Conservation (phyloP, 352 stramenopile species). For the Phytophthora cajani region DNA sequence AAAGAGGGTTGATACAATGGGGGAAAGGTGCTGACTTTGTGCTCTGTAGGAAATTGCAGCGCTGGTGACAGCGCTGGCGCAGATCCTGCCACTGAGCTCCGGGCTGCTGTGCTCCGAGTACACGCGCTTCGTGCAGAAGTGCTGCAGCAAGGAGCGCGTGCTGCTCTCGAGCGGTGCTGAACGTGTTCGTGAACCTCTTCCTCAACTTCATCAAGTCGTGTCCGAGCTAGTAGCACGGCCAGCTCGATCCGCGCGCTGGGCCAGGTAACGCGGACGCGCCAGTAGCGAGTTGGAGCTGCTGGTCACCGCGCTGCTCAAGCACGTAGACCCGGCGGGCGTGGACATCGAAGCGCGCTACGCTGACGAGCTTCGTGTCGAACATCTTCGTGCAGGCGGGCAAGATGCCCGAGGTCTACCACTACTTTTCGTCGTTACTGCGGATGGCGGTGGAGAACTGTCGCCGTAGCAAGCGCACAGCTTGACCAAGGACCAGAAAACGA, state of each 20-base stretch:
- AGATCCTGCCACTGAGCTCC: conserved; percentile 72
- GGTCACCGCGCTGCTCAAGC: conserved; percentile 54
- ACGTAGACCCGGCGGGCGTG: conserved; percentile 55
- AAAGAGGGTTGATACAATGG: no score
- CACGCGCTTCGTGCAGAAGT: conserved; percentile 81
- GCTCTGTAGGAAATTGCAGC: conserved; percentile 57
- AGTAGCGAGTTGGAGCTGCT: no score
- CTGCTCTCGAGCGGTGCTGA: conserved; percentile 64
- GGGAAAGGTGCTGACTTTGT: background rate
- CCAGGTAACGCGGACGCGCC: conserved; percentile 68
- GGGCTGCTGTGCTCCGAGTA: conserved; percentile 82
- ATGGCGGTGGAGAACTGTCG: conserved; percentile 79
- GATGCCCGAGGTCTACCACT: conserved; percentile 58
- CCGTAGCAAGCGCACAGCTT: conserved; percentile 71
- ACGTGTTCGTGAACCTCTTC: conserved; percentile 74
- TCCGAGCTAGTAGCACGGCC: conserved; percentile 74
- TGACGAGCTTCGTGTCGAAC: conserved; percentile 85
- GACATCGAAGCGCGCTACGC: conserved; percentile 88
- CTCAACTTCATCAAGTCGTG: conserved; percentile 80
- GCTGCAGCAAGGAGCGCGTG: conserved; percentile 77
- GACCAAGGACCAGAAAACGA: conserved; percentile 64
- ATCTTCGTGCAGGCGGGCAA: conserved; percentile 77
- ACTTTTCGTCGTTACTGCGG: conserved; percentile 62
- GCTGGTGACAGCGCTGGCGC: conserved; percentile 61
- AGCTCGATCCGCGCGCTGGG: conserved; percentile 75